phyloP scores from a whole-genome alignment of 306 rosid genomes.

The Prosopis cineraria region DNA sequence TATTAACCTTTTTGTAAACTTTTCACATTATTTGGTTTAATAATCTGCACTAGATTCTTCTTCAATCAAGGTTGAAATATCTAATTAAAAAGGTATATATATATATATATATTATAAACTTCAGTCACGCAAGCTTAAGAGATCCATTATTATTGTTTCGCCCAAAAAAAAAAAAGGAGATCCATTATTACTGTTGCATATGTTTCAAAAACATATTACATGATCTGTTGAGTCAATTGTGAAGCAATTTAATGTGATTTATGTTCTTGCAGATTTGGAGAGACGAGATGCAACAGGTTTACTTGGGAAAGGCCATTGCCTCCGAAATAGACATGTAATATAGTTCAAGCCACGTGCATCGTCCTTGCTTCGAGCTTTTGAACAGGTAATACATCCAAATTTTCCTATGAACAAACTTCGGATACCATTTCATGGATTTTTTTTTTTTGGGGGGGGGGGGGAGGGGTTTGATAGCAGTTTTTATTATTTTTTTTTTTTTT shows the following conservation, averaged over 20 bases:
- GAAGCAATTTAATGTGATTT: constrained; percentile 7
- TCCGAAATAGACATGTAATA: constrained; percentile 47
- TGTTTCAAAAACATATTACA: neutral
- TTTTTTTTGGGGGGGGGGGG: neutral
- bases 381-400: constrained; percentile 13
- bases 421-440: neutral
- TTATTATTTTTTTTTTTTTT: too few species aligned
- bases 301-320: constrained; percentile 49
- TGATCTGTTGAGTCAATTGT: neutral
- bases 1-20: neutral
- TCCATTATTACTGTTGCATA: neutral
- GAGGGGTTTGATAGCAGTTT: neutral
- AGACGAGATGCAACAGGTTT: constrained; percentile 73
- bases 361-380: constrained; percentile 12
- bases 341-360: constrained; percentile 1
- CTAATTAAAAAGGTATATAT: constrained; percentile 10
- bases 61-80: constrained; percentile 4
- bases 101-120: too few species aligned
- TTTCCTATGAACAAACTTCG: neutral
- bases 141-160: too few species aligned
- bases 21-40: neutral
- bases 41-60: neutral
- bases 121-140: too few species aligned
- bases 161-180: too few species aligned
- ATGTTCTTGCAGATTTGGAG: constrained; percentile 65